phyloP scores from a whole-genome alignment of 371 early-diverging fungal species.

The Batrachochytrium dendrobatidis region DNA sequence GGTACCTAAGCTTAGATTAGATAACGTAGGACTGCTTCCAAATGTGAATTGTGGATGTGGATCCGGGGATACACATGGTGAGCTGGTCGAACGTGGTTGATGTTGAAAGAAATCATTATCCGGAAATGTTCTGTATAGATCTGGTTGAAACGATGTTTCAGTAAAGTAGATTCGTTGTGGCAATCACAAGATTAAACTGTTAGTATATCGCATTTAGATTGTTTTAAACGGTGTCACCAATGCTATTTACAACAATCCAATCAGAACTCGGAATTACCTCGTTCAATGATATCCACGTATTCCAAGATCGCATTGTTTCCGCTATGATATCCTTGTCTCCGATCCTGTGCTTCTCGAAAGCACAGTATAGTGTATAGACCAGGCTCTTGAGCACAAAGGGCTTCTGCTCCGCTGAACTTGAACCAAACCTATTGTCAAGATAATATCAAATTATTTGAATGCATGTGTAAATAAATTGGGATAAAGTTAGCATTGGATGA shows the following conservation, averaged over 20 bases:
- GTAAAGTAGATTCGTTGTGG: neutral
- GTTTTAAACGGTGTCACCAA: neutral
- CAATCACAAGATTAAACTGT: neutral
- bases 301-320: conserved; percentile 50
- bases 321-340: conserved; percentile 14
- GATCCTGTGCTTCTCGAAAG: conserved; percentile 49
- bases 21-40: no score
- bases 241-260: neutral
- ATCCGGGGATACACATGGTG: no score
- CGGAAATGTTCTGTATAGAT: neutral
- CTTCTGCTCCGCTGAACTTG: conserved; percentile 72
- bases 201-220: neutral
- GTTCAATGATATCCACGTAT: conserved; percentile 69
- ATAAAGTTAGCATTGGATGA: no score
- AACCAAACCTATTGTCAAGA: conserved; percentile 71
- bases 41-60: no score
- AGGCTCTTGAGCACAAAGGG: conserved; percentile 50
- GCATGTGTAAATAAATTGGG: no score
- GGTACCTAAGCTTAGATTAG: no score
- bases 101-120: neutral
- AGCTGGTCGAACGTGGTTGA: no score
- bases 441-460: no score
- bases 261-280: conserved; percentile 35
- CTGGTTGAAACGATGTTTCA: neutral
- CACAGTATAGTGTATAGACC: conserved; percentile 54